These are phyloP conservation scores for Tolypocladium album DNA, from an alignment of 2,329 filamentous ascomycete species.

Conservation along the genomic window DNA sequence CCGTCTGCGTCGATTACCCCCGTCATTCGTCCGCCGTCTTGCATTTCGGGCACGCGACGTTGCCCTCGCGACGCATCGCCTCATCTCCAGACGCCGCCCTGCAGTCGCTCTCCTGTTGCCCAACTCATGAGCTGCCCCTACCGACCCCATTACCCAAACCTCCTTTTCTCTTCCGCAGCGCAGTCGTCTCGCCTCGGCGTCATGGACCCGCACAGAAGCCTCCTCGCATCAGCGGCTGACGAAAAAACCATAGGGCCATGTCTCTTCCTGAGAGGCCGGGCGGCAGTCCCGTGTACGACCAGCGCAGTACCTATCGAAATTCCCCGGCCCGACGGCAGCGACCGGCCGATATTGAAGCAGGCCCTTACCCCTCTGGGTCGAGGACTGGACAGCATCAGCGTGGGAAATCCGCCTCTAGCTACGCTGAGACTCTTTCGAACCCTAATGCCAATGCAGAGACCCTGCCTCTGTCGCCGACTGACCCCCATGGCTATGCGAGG, in stretches of 20 bases:
- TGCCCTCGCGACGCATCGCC: not conserved
- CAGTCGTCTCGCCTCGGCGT: not conserved
- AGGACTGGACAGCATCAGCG: constrained; percentile 37
- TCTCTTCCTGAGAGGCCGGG: constrained; percentile 56
- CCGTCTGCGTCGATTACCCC: not conserved
- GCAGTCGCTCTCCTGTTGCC: not conserved
- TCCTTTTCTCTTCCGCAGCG: not conserved
- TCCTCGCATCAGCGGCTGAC: constrained; percentile 8
- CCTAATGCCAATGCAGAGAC: constrained; percentile 46
- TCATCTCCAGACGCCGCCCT: not conserved
- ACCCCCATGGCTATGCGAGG: constrained; percentile 19
- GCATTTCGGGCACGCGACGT: not conserved
- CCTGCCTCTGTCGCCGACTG: constrained; percentile 40
- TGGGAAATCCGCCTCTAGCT: constrained; percentile 46
- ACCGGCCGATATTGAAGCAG: constrained; percentile 61
- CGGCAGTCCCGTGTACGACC: constrained; percentile 48
- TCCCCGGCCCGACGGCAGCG: constrained; percentile 55
- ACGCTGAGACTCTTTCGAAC: constrained; percentile 44
- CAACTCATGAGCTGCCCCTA: not conserved
- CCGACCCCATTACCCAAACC: not conserved
- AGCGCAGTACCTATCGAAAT: constrained; percentile 54
- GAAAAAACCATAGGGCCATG: constrained; percentile 34
- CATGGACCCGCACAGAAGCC: not conserved
- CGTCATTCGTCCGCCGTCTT: not conserved
- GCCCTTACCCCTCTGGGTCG: constrained; percentile 34